Conservation (phyloP, 2,329 filamentous ascomycete genomes). For the Didymella arachidicola region DNA sequence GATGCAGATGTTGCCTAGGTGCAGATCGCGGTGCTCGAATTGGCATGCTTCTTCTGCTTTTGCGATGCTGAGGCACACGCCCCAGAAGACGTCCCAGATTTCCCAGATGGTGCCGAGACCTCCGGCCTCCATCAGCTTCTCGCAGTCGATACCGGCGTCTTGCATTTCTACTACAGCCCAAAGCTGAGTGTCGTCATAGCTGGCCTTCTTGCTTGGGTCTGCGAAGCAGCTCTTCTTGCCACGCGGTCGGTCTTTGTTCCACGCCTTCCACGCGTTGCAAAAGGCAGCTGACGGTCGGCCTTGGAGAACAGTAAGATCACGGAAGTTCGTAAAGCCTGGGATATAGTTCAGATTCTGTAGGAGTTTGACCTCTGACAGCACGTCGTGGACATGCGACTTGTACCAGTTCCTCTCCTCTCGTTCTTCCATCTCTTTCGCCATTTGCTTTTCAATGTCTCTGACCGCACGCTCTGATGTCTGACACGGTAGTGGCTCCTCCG, state of each 20-base stretch:
- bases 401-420: conserved; percentile 49
- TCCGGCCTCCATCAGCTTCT: conserved; percentile 46
- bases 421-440: conserved; percentile 36
- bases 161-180: conserved; percentile 73
- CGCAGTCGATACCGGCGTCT: conserved; percentile 67
- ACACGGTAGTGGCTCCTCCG: conserved; percentile 45
- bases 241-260: conserved; percentile 54
- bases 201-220: conserved; percentile 62
- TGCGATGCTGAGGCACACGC: conserved; percentile 67
- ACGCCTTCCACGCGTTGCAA: conserved; percentile 55
- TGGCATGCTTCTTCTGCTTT: conserved; percentile 66
- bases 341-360: conserved; percentile 66
- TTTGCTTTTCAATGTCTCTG: conserved; percentile 57
- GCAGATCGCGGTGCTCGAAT: conserved; percentile 73
- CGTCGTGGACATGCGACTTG: conserved; percentile 56
- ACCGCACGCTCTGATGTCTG: conserved; percentile 48
- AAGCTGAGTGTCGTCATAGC: conserved; percentile 63
- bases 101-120: conserved; percentile 52
- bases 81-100: conserved; percentile 72
- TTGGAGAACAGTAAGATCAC: conserved; percentile 65
- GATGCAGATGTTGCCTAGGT: conserved; percentile 72
- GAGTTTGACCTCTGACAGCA: conserved; percentile 59
- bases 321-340: conserved; percentile 69
- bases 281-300: conserved; percentile 64
- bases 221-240: conserved; percentile 61